Percentiles rank a stretch among this genome's conserved stretches.
These are phyloP conservation scores for Globisporangium cylindrosporum DNA, from an alignment of 352 stramenopile genomes.

Conservation along the genomic window DNA sequence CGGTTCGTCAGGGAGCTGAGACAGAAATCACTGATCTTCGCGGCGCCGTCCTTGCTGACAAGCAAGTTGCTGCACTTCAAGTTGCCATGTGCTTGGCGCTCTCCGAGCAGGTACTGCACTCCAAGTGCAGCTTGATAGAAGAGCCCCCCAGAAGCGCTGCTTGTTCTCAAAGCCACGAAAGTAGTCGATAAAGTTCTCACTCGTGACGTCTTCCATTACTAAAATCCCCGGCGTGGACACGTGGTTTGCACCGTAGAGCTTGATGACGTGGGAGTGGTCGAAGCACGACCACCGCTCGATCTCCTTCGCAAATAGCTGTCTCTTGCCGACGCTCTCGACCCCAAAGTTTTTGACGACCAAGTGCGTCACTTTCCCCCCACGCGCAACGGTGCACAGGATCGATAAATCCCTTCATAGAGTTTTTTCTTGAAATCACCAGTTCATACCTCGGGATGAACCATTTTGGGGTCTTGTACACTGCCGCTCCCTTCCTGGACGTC, in stretches of 20 bases:
- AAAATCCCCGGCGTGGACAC: conserved; percentile 1
- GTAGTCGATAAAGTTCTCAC: conserved; percentile 34
- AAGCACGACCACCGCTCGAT: conserved; percentile 32
- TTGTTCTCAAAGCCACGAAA: conserved; percentile 13
- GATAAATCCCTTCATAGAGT: conserved; percentile 13
- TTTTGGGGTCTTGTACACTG: not conserved
- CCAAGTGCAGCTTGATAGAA: conserved; percentile 43
- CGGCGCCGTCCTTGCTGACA: conserved; percentile 38
- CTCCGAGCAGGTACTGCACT: conserved; percentile 49
- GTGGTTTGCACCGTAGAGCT: conserved; percentile 25
- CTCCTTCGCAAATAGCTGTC: conserved; percentile 26
- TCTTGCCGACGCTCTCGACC: not conserved
- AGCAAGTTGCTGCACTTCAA: conserved; percentile 87
- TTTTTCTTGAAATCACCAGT: not conserved
- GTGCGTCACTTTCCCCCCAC: conserved; percentile 19
- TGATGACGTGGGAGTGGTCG: conserved; percentile 28
- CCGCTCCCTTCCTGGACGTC: not conserved
- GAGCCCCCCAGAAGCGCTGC: conserved; percentile 17
- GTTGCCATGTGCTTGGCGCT: conserved; percentile 68
- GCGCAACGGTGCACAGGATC: conserved; percentile 20
- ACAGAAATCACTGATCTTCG: conserved; percentile 39
- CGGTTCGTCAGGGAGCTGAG: conserved; percentile 29
- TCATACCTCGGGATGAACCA: conserved; percentile 1
- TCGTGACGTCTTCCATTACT: conserved; percentile 34
- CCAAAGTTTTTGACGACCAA: conserved; percentile 39